phyloP scores from a whole-genome alignment of 176 grass and related monocot species.

The Cenchrus purpureus region DNA sequence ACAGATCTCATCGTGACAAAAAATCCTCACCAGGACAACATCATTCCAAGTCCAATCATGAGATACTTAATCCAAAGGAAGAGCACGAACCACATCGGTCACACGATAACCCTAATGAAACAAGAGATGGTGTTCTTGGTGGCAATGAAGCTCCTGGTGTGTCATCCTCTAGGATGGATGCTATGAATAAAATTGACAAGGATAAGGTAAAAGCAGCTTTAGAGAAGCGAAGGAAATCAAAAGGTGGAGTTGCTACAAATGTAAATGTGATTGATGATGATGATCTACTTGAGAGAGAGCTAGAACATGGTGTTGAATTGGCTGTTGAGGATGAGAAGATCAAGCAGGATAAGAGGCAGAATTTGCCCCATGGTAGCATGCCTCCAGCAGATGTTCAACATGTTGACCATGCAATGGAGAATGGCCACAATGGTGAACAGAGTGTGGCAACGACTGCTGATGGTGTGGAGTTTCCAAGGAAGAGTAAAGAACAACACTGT shows the following conservation, averaged over 20 bases:
- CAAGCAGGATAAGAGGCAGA: conserved; percentile 48
- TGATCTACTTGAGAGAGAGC: conserved; percentile 84
- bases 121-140: conserved; percentile 27
- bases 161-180: conserved; percentile 70
- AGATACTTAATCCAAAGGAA: conserved; percentile 40
- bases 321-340: conserved; percentile 75
- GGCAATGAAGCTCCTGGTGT: conserved; percentile 54
- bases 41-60: conserved; percentile 39
- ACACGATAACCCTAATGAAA: conserved; percentile 42
- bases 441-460: conserved; percentile 36
- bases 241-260: conserved; percentile 62
- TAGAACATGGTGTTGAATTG: conserved; percentile 90
- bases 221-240: conserved; percentile 80
- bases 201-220: conserved; percentile 89
- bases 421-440: conserved; percentile 47
- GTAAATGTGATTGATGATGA: conserved; percentile 79
- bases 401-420: conserved; percentile 42
- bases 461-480: conserved; percentile 49
- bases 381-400: conserved; percentile 31
- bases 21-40: conserved; percentile 31
- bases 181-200: conserved; percentile 85
- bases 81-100: conserved; percentile 31
- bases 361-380: conserved; percentile 23
- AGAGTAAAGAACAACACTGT: conserved; percentile 34
- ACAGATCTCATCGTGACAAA: conserved; percentile 34